Base-by-base conservation (phyloP, 306 rosid genomes). In the Hylodesmum podocarpum region DNA sequence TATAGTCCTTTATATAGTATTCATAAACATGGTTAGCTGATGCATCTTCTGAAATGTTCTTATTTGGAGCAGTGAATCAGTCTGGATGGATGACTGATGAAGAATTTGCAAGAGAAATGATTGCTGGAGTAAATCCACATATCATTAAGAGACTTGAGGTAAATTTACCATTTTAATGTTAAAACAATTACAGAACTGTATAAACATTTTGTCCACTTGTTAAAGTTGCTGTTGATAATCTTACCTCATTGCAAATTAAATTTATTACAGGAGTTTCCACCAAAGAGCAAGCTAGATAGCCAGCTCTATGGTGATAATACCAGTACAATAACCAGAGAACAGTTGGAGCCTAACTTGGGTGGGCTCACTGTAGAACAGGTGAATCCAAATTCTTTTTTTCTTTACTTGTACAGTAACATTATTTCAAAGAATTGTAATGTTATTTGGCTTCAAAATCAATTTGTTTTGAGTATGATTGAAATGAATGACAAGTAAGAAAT, bases 81-180 rank as follows among this genome's bases (percentile, higher is more conserved):
- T 77, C 85, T 51, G 96, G 86, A 12, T 91, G 96, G 96, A 87
- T 87, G 87, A 89, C 90, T 14, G 96, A 91, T 79, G 97, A 87
- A 72, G 94, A 91, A 75, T 91, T 91, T 72, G 91, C 89, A 4
- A 81, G 97, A 72, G 94, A 91, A 73, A 89, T 84, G 89, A 77
- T 87, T 69, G 94, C 92, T 13, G 96, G 96, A 27, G 88, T 89
- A 27, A 86, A 91, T 81, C 96, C 96, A n/a, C 82, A 79, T 55
- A 34, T 72, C 63, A 91, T 91, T 58, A 39, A 31, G 68, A 39
- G 4, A 58, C 84, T 86, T 44, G 13, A 66, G 71, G 89, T 86
- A 80, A 80, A 58, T 28, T 80, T 59, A 65, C 64, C 68, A 36
- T 9, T 62, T 54, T 8, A 15, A 15, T 36, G 8, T 59, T 59